A percentile compares a stretch with the other conserved stretches of the same genome.
Conservation (phyloP, 129 eudicot species). For the Escallonia rubra region DNA sequence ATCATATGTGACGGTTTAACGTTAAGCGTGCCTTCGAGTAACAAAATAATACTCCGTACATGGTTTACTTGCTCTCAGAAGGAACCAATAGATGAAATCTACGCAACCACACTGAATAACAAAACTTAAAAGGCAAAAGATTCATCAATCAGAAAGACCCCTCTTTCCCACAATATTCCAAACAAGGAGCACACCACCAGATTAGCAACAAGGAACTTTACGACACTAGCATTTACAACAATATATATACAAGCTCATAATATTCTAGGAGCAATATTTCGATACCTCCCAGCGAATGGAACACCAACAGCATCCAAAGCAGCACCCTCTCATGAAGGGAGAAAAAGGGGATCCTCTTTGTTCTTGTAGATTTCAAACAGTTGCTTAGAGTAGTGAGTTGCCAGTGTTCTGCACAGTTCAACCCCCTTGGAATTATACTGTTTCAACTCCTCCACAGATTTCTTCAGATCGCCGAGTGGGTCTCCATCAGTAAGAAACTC, state of each 20-base stretch:
- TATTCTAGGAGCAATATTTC: not conserved
- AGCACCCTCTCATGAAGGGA: slow-evolving; percentile 12
- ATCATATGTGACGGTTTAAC: too few species aligned
- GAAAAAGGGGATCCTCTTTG: slow-evolving; percentile 57
- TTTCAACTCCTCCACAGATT: slow-evolving; percentile 54
- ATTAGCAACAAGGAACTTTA: not conserved
- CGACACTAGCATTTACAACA: not conserved
- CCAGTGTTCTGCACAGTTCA: slow-evolving; percentile 45
- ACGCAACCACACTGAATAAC: too few species aligned
- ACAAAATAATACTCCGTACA: too few species aligned
- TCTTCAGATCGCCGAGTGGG: slow-evolving; percentile 41
- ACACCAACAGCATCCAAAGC: not conserved
- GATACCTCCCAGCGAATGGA: too few species aligned
- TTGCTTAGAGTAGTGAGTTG: slow-evolving; percentile 63
- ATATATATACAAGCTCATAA: not conserved
- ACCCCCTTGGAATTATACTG: slow-evolving; percentile 28
- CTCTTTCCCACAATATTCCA: too few species aligned
- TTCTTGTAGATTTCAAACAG: slow-evolving; percentile 61
- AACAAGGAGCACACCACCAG: not conserved
- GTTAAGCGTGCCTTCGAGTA: too few species aligned
- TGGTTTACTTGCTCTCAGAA: too few species aligned
- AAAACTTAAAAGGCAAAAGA: too few species aligned
- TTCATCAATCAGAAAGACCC: too few species aligned
- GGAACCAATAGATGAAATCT: too few species aligned
- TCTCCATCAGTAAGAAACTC: slow-evolving; percentile 60